These are phyloP conservation scores for Alternaria dauci DNA, from an alignment of 2,329 filamentous ascomycete genomes.

Conservation along the genomic window DNA sequence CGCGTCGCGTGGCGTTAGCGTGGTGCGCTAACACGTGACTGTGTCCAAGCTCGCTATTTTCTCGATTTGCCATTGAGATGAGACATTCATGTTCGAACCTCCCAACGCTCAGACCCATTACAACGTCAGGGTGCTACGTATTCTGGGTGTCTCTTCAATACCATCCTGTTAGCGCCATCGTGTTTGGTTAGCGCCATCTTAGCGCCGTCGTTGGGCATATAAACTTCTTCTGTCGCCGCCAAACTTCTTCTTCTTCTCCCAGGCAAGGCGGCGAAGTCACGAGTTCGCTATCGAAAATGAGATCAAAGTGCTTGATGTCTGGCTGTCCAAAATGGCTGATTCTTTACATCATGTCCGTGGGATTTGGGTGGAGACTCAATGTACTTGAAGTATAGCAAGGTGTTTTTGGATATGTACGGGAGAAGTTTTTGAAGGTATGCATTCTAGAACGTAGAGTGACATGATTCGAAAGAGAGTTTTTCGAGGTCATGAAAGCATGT, in stretches of 20 bases:
- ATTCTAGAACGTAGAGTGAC: neutral
- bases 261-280: neutral
- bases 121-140: neutral
- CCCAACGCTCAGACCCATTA: neutral
- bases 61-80: neutral
- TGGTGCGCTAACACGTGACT: conserved; percentile 19
- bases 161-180: neutral
- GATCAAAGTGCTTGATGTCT: neutral
- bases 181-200: neutral
- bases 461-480: neutral
- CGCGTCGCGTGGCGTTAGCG: conserved; percentile 19
- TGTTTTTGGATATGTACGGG: neutral
- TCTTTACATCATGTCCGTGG: neutral
- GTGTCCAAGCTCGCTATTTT: neutral
- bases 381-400: neutral
- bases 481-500: neutral
- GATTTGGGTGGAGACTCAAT: neutral
- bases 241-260: neutral
- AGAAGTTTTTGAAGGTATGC: neutral
- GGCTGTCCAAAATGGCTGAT: neutral
- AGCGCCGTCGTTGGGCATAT: neutral
- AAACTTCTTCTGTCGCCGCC: neutral
- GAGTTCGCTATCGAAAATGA: neutral
- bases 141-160: neutral
- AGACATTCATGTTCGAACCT: neutral